Evolutionary conservation across 768 basidiomycete species (phyloP).

Genomic region (Rhodotorula babjevae): DNA sequence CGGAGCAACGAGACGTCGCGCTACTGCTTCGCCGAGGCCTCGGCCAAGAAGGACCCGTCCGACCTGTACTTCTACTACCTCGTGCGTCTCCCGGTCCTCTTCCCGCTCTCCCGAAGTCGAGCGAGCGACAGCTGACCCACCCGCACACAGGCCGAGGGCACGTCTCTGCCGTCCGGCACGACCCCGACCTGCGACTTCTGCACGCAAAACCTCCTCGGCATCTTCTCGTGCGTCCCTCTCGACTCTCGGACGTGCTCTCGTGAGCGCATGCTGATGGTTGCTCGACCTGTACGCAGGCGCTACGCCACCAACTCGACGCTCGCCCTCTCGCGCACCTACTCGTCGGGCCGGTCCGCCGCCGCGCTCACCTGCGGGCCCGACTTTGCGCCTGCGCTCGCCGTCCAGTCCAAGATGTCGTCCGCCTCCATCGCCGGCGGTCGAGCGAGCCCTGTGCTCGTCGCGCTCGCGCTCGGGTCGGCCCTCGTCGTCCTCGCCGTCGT

Average conservation of each 20-base stretch:
- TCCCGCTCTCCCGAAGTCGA: not conserved
- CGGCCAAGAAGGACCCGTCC: slow-evolving; percentile 11
- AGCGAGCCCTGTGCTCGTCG: too few relatives aligned
- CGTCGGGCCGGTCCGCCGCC: slow-evolving; percentile 20
- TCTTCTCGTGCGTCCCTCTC: slow-evolving; percentile 29
- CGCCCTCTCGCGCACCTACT: slow-evolving; percentile 36
- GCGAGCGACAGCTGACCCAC: not conserved
- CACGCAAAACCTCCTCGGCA: slow-evolving; percentile 21
- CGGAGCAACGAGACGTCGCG: slow-evolving; percentile 52
- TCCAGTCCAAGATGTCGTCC: not conserved
- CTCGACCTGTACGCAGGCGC: not conserved
- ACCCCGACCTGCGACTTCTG: slow-evolving; percentile 31
- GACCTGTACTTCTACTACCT: slow-evolving; percentile 40
- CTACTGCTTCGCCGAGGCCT: slow-evolving; percentile 41
- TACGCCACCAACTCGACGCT: slow-evolving; percentile 38
- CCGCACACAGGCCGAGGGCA: slow-evolving; percentile 34
- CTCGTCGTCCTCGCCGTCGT: too few relatives aligned
- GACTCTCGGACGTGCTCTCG: not conserved
- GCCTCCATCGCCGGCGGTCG: too few relatives aligned
- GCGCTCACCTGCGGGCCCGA: slow-evolving; percentile 33
- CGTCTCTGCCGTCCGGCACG: slow-evolving; percentile 34
- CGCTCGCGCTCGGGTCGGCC: not conserved
- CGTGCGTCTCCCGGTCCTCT: not conserved
- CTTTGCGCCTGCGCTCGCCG: slow-evolving; percentile 37
- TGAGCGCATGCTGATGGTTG: too few relatives aligned